phyloP scores from a whole-genome alignment of 768 basidiomycete species.

The Leccinum olivaceopallidum region DNA sequence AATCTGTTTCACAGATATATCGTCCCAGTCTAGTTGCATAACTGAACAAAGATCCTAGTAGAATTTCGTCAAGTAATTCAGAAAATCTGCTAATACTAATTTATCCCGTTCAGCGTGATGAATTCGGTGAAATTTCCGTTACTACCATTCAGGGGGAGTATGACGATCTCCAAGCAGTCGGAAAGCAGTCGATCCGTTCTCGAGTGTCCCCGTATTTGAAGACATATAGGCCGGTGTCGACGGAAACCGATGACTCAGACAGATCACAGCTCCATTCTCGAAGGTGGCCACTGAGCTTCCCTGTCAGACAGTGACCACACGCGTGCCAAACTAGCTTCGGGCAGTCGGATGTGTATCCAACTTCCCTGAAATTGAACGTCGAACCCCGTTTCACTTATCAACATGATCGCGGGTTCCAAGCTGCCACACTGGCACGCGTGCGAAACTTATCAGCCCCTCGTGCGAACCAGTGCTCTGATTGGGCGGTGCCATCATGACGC shows the following conservation, averaged over 20 bases:
- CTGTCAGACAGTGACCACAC: not conserved
- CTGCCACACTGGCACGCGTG: not conserved
- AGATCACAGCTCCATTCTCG: not conserved
- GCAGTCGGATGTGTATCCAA: not conserved
- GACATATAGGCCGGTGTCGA: not conserved
- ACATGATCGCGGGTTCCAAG: not conserved
- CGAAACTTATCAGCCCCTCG: not conserved
- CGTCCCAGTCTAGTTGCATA: not conserved
- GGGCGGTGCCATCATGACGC: not conserved
- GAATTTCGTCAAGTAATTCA: not conserved
- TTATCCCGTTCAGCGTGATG: not conserved
- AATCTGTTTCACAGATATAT: not conserved
- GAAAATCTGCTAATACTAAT: not conserved
- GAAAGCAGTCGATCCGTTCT: not conserved
- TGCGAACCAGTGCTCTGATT: not conserved
- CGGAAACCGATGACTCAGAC: not conserved
- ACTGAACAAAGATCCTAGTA: not conserved
- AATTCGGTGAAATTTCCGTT: not conserved
- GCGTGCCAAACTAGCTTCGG: not conserved
- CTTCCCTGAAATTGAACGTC: not conserved
- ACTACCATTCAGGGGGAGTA: not conserved
- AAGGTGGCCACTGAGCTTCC: not conserved
- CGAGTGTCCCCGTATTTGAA: not conserved
- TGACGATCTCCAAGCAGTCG: not conserved
- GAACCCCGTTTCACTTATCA: not conserved